Percentiles rank a stretch among this genome's conserved stretches.
Evolutionary conservation across 2,329 filamentous ascomycete genomes (phyloP).

Genomic region (Helotiales sp.): DNA sequence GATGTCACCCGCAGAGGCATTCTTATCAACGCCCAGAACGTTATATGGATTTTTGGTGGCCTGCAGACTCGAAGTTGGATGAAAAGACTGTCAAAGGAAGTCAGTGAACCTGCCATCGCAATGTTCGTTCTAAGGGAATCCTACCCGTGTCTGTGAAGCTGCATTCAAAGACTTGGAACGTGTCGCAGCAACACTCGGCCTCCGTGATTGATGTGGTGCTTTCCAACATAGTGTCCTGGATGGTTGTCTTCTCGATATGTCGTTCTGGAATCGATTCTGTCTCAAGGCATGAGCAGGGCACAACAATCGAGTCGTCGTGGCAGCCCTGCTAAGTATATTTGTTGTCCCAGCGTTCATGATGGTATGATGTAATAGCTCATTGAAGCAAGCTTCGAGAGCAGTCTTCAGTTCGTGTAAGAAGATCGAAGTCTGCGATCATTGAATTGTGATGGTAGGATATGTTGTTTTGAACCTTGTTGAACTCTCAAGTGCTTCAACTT

Average conservation of each 20-base stretch:
- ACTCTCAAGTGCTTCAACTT: too few relatives aligned
- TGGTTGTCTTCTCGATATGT: conserved; percentile 29
- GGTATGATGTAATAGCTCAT: conserved; percentile 28
- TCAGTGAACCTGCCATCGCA: neutral
- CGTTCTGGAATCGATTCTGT: conserved; percentile 29
- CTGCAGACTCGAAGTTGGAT: conserved; percentile 38
- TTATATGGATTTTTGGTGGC: conserved; percentile 78
- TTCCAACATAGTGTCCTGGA: conserved; percentile 31
- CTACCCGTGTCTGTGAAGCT: conserved; percentile 36
- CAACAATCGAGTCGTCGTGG: conserved; percentile 38
- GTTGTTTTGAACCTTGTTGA: neutral
- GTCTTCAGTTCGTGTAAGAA: neutral
- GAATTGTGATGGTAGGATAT: neutral
- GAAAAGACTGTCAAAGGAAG: conserved; percentile 39
- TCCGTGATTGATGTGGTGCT: conserved; percentile 10
- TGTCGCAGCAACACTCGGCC: conserved; percentile 12
- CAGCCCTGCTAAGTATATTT: conserved; percentile 41
- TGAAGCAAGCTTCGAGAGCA: conserved; percentile 4
- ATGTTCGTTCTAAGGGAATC: conserved; percentile 15
- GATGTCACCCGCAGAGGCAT: conserved; percentile 83
- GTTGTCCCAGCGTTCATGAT: conserved; percentile 43
- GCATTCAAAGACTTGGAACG: neutral
- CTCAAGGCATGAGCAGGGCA: conserved; percentile 37
- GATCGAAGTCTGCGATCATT: neutral
- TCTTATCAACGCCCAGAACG: conserved; percentile 81